Base-by-base conservation (phyloP, 305 asterid genomes). In the Fraxinus dipetala region DNA sequence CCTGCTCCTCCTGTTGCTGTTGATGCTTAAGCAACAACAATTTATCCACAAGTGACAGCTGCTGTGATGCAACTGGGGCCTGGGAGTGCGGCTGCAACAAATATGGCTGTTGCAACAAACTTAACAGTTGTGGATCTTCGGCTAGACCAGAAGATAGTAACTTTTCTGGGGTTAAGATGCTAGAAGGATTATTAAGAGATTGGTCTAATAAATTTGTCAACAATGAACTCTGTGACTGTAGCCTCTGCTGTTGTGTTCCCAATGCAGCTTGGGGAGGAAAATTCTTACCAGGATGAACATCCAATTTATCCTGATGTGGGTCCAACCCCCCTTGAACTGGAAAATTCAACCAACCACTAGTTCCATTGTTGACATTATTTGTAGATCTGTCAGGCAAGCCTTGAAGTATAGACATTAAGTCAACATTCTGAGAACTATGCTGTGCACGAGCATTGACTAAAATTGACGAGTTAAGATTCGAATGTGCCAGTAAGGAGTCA, bases 71-170 rank as follows among this genome's bases (percentile, higher is more conserved):
- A 85, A 89, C 84, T 14, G 92, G 91, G 75, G 89, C 75, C 85
- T 91, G 95, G 10, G 94, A 78, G 35, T 93, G 95, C 20, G 86
- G 85, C 86, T 90, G 95, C 86, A 88, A 75, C 84, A 88, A 83
- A 77, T 91, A 90, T 81, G 90, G 94, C 79, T 92, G 93, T 76
- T 92, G 97, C 85, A 91, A 84, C 85, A 92, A 77, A 87, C 84
- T 89, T 61, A 92, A 78, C 28, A 92, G 56, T 75, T 91, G 97
- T 30, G 92, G 95, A 85, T 93, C 97, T 85, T 92, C 94, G 78
- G 94, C 78, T 45, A 89, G 51, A 78, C 89, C 88, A 79, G 94
- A 77, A 65, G 91, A 40, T 26, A 87, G 84, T 80, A 85, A 87
- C 81, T 85, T 89, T 59, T 93, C 97, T 67, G 89, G 76, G 63